Base-by-base conservation (phyloP, 1,284 basidiomycete genomes). In the Ceratobasidium sp. region DNA sequence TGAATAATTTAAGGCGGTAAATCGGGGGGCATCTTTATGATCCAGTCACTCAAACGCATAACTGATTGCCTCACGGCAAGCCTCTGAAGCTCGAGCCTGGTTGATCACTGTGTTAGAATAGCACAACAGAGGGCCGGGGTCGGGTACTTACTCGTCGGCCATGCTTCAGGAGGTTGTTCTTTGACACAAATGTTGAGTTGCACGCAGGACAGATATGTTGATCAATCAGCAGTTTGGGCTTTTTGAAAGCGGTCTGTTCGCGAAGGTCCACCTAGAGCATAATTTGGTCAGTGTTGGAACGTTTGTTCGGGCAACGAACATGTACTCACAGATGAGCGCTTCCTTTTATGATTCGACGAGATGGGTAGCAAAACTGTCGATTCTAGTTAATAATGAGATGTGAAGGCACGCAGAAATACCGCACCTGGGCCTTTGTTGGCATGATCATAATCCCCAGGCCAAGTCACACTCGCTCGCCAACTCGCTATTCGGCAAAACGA, bases 1-100 rank as follows among this genome's bases (percentile, higher is more conserved):
- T 29, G 4, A 60, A 60, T 60, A 60, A 60, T 25, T 60, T 60
- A 60, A 7, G 4, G 32, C 2, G 49, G 49, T 50, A 22, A 57
- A 8, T 35, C 8, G 31, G 15, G 55, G 34, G 22, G 55, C 20
- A 57, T 22, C 7, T 7, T 8, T 34, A 17, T 34, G 35, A 29
- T 43, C 10, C 29, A 29, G 45, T 65, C 49, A 65, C 54, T 65
- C 62, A 65, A 65, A 65, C 27, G 62, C 50, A 53, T 65, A 65
- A 35, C 29, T 65, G 49, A 49, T 65, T 12, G 62, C 62, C 38
- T 65, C 62, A 1, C 62, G 62, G 27, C 62, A 65, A 29, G 62
- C 62, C 43, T 65, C 62, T 4, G 62, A 65, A 3, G 35, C 62
- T 65, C 50, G 62, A 29, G 62, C 35, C 62, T 65, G 25, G 42